Base-by-base conservation (phyloP, 768 basidiomycete genomes). In the Cyclocybe aegerita region DNA sequence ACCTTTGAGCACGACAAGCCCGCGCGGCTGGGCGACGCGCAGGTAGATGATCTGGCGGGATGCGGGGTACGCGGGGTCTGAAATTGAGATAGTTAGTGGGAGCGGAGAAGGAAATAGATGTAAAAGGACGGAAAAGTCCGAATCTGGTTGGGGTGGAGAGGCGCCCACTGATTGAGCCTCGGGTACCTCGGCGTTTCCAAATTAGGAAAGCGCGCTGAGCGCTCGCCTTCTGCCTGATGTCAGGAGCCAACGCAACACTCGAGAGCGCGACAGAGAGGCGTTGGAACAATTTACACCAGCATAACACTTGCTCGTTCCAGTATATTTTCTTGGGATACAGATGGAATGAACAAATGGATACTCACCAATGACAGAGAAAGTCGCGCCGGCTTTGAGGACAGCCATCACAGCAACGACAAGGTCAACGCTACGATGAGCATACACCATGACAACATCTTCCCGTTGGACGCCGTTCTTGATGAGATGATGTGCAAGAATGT, bases 361-460 rank as follows among this genome's bases (percentile, higher is more conserved):
- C 85, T 55, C 41, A 95, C 93, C 95, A 40, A 98, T 96, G 53
- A 99, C 97, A 40, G 91, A 95, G 72, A 99, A 98, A 3, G 91
- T 94, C 0, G 91, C 96, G 23, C 97, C 97, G 3, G 90, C 92
- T 70, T 98, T 98, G 55, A 98, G 78, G 33, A 95, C 85, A 16
- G 92, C 97, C 88, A 99, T 91, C 7, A 98, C 93, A 4, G 96
- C 95, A 3, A 98, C 90, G 2, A 97, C 91, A 46, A 99, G 85
- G 66, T 99, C 96, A 41, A 98, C 94, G 58, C 91, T 93, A 32
- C 97, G 83, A 61, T 97, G 86, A 2, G 96, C 96, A 63, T 98
- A 99, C 14, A 99, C 88, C 87, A 96, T 98, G 46, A 98, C 93
- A 14, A 98, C 93, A 56, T 99, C 97, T 62, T 95, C 96, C 32